These are phyloP conservation scores for Coemansia sp. DNA, from an alignment of 371 early-diverging fungal genomes.

Conservation along the genomic window DNA sequence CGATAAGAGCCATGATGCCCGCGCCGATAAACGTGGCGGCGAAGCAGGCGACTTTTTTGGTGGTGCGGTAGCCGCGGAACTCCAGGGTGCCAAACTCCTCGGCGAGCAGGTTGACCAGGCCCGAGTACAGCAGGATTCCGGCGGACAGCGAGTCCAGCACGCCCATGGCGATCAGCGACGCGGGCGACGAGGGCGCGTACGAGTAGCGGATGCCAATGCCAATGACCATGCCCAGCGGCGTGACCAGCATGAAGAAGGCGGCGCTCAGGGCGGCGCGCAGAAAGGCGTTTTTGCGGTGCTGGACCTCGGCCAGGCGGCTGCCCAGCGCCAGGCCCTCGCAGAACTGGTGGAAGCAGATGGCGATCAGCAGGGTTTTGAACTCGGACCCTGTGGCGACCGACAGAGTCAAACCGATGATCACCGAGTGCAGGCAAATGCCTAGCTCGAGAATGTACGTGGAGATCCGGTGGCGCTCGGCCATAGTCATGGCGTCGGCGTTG, in stretches of 20 bases:
- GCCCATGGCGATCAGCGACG: constrained; percentile 67
- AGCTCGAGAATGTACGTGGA: constrained; percentile 70
- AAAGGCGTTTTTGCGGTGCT: constrained; percentile 31
- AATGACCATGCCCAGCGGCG: constrained; percentile 76
- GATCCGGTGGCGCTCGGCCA: constrained; percentile 48
- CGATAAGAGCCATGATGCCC: constrained; percentile 71
- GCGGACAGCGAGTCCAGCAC: constrained; percentile 74
- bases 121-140: constrained; percentile 79
- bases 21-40: constrained; percentile 66
- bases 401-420: constrained; percentile 82
- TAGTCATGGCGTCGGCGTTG: constrained; percentile 49
- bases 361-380: constrained; percentile 72
- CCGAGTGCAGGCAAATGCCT: constrained; percentile 83
- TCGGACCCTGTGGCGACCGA: constrained; percentile 65
- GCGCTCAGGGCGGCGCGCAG: constrained; percentile 50
- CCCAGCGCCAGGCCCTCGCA: constrained; percentile 88
- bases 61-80: constrained; percentile 53
- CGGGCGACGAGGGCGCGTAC: constrained; percentile 59
- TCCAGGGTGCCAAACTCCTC: constrained; percentile 65
- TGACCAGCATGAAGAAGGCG: constrained; percentile 58
- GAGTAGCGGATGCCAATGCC: constrained; percentile 67
- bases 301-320: constrained; percentile 64
- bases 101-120: constrained; percentile 71
- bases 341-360: constrained; percentile 87
- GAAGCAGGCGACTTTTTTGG: constrained; percentile 56